Conservation (phyloP, 2,329 filamentous ascomycete species). For the Rhynchosporium secalis region DNA sequence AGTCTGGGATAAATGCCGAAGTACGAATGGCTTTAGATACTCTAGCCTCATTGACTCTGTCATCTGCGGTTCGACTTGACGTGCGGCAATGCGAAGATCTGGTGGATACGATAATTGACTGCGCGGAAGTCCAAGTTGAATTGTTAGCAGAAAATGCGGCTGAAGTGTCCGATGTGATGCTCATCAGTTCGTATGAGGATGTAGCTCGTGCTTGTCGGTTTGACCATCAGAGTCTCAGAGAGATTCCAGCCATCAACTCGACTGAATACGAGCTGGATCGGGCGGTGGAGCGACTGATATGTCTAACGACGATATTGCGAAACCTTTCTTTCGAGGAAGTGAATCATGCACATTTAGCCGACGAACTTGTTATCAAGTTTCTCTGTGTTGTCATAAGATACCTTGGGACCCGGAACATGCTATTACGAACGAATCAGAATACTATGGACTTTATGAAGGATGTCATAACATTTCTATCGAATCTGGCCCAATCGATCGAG, state of each 20-base stretch:
- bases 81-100: conserved; percentile 82
- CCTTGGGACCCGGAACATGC: conserved; percentile 83
- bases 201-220: conserved; percentile 74
- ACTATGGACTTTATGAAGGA: conserved; percentile 98
- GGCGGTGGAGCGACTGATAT: conserved; percentile 83
- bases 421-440: conserved; percentile 79
- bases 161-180: conserved; percentile 84
- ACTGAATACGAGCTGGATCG: conserved; percentile 79
- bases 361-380: conserved; percentile 77
- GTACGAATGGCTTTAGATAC: conserved; percentile 88
- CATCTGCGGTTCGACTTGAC: conserved; percentile 57
- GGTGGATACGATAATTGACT: conserved; percentile 84
- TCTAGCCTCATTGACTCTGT: conserved; percentile 65
- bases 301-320: conserved; percentile 86
- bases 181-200: conserved; percentile 84
- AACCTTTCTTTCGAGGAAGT: conserved; percentile 85
- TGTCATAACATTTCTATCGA: conserved; percentile 82
- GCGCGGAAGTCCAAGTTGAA: conserved; percentile 85
- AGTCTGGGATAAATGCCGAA: conserved; percentile 86
- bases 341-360: conserved; percentile 75
- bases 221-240: conserved; percentile 71
- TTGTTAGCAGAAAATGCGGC: conserved; percentile 79
- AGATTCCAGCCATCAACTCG: conserved; percentile 72
- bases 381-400: conserved; percentile 81
- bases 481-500: conserved; percentile 77